A percentile compares a stretch with the other conserved stretches of the same genome.
These are phyloP conservation scores for Puccinia coronata DNA, from an alignment of 1,284 basidiomycete species.

Conservation along the genomic window DNA sequence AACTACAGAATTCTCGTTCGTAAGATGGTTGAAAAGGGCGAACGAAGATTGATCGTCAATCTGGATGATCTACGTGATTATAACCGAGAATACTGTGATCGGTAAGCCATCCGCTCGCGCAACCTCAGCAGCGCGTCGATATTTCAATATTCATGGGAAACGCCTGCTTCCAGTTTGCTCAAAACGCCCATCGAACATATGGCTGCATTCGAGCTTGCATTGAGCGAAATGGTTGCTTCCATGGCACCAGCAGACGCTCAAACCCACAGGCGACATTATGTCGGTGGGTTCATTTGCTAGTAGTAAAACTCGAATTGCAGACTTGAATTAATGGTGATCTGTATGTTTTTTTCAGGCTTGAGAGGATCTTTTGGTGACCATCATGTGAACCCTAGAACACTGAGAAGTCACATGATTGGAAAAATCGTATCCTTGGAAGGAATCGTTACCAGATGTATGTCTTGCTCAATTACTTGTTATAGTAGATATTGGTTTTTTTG, in stretches of 20 bases:
- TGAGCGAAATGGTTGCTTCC: conserved; percentile 73
- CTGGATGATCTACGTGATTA: conserved; percentile 95
- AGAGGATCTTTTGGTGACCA: conserved; percentile 98
- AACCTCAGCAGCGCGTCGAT: neutral
- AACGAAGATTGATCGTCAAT: conserved; percentile 89
- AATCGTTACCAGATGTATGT: conserved; percentile 87
- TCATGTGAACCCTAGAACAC: conserved; percentile 91
- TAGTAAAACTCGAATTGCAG: neutral
- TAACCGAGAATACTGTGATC: conserved; percentile 70
- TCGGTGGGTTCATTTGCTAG: conserved; percentile 17
- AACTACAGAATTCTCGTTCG: conserved; percentile 86
- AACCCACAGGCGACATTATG: conserved; percentile 38
- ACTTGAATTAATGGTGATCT: neutral
- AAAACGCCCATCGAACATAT: conserved; percentile 84
- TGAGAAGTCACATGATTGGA: conserved; percentile 83
- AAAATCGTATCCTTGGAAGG: conserved; percentile 97
- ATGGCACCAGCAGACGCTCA: conserved; percentile 66
- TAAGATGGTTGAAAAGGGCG: conserved; percentile 78
- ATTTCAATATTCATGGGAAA: too few species aligned
- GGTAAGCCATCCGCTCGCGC: conserved; percentile 55
- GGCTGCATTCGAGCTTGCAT: conserved; percentile 87
- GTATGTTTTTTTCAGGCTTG: conserved; percentile 67
- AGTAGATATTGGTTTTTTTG: neutral
- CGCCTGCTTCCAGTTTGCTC: conserved; percentile 67
- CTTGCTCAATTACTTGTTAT: neutral